Percentiles rank a stretch among this genome's conserved stretches.
These are phyloP conservation scores for Glonium stellatum DNA, from an alignment of 495 filamentous ascomycete genomes.

Conservation along the genomic window DNA sequence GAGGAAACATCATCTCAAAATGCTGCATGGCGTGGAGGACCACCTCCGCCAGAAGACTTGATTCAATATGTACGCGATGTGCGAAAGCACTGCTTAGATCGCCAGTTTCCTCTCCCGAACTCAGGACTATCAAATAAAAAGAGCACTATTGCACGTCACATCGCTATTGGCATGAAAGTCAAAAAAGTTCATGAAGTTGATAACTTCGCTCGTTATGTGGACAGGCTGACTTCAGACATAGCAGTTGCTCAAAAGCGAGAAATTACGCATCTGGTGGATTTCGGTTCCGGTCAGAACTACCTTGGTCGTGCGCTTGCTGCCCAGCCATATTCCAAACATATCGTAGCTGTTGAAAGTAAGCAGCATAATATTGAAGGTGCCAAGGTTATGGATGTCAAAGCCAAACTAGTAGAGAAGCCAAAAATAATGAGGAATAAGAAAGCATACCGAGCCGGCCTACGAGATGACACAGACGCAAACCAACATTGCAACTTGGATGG, in stretches of 20 bases:
- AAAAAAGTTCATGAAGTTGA: slow-evolving; percentile 92
- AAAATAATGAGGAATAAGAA: slow-evolving; percentile 71
- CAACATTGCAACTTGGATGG: slow-evolving; percentile 1
- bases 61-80: slow-evolving; percentile 69
- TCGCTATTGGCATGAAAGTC: slow-evolving; percentile 85
- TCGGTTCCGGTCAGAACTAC: slow-evolving; percentile 94
- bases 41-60: slow-evolving; percentile 59
- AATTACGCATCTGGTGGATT: slow-evolving; percentile 88
- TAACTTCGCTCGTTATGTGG: slow-evolving; percentile 57
- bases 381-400: slow-evolving; percentile 69
- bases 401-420: slow-evolving; percentile 60
- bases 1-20: slow-evolving; percentile 6
- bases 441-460: slow-evolving; percentile 46
- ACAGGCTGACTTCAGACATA: slow-evolving; percentile 47
- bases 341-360: slow-evolving; percentile 86
- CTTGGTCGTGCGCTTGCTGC: slow-evolving; percentile 80
- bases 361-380: slow-evolving; percentile 79
- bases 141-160: slow-evolving; percentile 51
- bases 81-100: slow-evolving; percentile 57
- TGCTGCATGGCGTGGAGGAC: slow-evolving; percentile 43
- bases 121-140: slow-evolving; percentile 20
- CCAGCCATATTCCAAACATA: slow-evolving; percentile 73
- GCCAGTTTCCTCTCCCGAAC: slow-evolving; percentile 44
- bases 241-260: slow-evolving; percentile 36
- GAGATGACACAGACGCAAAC: neutral